Evolutionary conservation across 139 green algal species (phyloP).

Genomic region (Trebouxia sp.): DNA sequence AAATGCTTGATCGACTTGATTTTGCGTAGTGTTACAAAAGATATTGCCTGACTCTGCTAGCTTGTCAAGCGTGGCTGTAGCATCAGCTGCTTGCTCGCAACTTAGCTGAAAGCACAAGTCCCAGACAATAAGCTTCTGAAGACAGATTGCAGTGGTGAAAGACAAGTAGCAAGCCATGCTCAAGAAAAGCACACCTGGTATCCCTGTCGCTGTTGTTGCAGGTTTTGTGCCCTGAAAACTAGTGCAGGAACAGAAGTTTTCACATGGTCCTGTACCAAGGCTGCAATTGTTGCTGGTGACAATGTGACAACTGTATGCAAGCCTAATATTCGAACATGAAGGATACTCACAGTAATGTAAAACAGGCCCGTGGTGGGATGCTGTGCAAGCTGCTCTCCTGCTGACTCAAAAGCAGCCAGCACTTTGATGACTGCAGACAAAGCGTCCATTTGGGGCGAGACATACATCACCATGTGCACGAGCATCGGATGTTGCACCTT

Average conservation of each 20-base stretch:
- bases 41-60: neutral
- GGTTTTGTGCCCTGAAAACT: neutral
- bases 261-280: neutral
- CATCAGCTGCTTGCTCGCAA: neutral
- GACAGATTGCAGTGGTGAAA: neutral
- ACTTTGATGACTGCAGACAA: neutral
- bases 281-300: no score
- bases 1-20: neutral
- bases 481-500: no score
- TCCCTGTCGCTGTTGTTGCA: neutral
- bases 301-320: no score
- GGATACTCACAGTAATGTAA: slow-evolving; percentile 2
- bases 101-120: neutral
- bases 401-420: slow-evolving; percentile 2
- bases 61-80: neutral
- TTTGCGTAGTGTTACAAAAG: neutral
- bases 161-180: no score
- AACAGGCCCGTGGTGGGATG: neutral
- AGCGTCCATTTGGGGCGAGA: neutral
- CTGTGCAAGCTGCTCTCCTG: neutral
- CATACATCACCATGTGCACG: no score
- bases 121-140: neutral
- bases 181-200: neutral
- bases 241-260: neutral
- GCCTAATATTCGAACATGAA: neutral